Conservation (phyloP, 2,329 filamentous ascomycete species). For the Talaromyces verruculosus region DNA sequence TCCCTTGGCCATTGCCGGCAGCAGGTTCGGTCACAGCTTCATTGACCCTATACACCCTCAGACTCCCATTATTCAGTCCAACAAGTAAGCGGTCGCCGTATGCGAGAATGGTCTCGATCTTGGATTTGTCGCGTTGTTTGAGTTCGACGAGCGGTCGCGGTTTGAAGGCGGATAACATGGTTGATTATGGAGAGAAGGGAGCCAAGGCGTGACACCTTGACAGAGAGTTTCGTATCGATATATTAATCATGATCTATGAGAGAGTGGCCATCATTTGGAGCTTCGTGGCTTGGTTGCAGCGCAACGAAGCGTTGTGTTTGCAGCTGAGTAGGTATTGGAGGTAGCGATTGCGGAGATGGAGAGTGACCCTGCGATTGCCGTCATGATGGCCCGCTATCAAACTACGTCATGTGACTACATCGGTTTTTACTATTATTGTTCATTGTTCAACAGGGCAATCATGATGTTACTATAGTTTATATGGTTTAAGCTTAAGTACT, state of each 20-base stretch:
- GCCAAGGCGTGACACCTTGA: constrained; percentile 12
- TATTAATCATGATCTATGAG: constrained; percentile 13
- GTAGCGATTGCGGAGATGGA: constrained; percentile 4
- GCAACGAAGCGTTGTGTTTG: background rate
- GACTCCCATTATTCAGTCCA: constrained; percentile 81
- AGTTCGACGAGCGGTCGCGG: constrained; percentile 97
- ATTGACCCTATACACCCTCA: constrained; percentile 90
- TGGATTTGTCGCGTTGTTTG: constrained; percentile 90
- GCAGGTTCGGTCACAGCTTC: constrained; percentile 47
- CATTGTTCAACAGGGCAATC: background rate
- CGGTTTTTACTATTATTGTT: background rate
- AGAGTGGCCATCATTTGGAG: background rate
- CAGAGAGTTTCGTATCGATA: background rate
- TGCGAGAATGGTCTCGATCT: constrained; percentile 92
- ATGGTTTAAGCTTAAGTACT: background rate
- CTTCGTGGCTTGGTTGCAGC: constrained; percentile 1
- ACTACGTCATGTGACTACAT: constrained; percentile 13
- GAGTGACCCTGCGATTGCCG: background rate
- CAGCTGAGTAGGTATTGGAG: background rate
- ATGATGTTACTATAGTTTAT: too few relatives aligned
- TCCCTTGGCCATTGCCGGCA: constrained; percentile 22
- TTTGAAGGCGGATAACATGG: constrained; percentile 95
- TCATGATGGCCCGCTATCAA: constrained; percentile 4
- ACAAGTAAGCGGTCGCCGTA: constrained; percentile 91
- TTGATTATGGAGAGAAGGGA: background rate